Percentiles rank a stretch among this genome's conserved stretches.
phyloP scores from a whole-genome alignment of 306 rosid genomes.

The Sechiopsis laciniata region DNA sequence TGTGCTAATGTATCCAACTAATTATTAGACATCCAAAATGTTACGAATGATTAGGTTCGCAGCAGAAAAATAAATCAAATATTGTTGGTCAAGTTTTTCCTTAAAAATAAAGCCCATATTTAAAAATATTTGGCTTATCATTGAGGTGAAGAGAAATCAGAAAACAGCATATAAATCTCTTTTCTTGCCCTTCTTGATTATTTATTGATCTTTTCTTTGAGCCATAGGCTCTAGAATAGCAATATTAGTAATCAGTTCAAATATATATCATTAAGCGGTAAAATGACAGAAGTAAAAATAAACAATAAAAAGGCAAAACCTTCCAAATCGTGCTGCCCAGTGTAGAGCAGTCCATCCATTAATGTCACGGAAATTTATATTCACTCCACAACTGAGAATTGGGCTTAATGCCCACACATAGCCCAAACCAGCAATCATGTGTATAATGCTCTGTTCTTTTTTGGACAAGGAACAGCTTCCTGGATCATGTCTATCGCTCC shows the following conservation, averaged over 20 bases:
- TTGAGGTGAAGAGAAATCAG: neutral
- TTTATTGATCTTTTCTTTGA: neutral
- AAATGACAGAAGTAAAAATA: conserved; percentile 21
- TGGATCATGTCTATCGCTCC: conserved; percentile 36
- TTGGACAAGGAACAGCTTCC: conserved; percentile 63
- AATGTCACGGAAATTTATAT: conserved; percentile 88
- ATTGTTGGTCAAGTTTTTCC: neutral
- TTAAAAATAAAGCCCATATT: neutral
- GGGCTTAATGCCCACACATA: conserved; percentile 86
- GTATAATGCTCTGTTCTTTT: conserved; percentile 89
- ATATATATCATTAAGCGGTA: neutral
- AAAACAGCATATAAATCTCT: neutral
- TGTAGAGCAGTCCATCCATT: conserved; percentile 93
- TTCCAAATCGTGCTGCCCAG: conserved; percentile 94
- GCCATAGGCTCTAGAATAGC: conserved; percentile 12
- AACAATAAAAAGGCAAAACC: conserved; percentile 33
- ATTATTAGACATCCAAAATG: neutral
- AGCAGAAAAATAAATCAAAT: neutral
- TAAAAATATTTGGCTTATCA: neutral
- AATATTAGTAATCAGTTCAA: too few relatives aligned
- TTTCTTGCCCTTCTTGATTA: neutral
- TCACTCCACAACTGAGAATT: conserved; percentile 63
- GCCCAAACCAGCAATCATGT: conserved; percentile 87
- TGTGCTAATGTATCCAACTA: neutral
- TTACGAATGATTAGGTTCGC: conserved; percentile 8